Evolutionary conservation across 768 basidiomycete species (phyloP), one percentile per base, ranked within the genome.

Genomic region (Collybiopsis luxurians): DNA sequence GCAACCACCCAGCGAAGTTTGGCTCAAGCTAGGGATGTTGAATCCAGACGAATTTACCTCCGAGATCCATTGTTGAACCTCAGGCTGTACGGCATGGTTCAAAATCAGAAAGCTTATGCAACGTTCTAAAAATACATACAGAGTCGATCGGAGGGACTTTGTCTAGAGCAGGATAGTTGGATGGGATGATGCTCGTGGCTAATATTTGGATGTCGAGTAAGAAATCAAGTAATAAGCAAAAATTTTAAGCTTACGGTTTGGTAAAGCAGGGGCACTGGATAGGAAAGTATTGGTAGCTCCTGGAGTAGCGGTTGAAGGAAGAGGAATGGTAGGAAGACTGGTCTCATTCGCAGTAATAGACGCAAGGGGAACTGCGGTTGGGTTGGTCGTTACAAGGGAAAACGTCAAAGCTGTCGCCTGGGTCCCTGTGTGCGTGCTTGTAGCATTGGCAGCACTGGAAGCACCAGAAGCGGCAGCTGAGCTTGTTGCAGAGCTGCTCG

Each of bases 21-120:
- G 68, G 2, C 67, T 19, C 59, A 87, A 70, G 66, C 75, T 61
- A 7, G 90, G 89, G 63, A 90, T 86, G 2, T 64, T 44, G 38
- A 89, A 62, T 36, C 86, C 85, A 10, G 83, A 81, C 43, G 72
- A 70, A 4, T 64, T 47, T 24, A 91, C 84, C 13, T 87, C 82
- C 54, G 75, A 50, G n/a, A 86, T 84, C 90, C 90, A 92, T 64
- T 82, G 77, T 61, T 81, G 73, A 9, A 92, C 89, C 60, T 86
- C 70, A 19, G 81, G 74, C 4, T 34, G 13, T 34, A n/a, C n/a
- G n/a, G 31, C 5, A 34, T 6, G 31, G 6, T 34, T 34, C 13
- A 13, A 34, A 34, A n/a, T n/a, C 31, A 34, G 31, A 34, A 6
- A 13, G 31, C 31, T 6, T 34, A 13, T 34, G 31, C 31, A 13